Evolutionary conservation across 164 flowering plant species (phyloP).

Genomic region (Vitis cinerea): DNA sequence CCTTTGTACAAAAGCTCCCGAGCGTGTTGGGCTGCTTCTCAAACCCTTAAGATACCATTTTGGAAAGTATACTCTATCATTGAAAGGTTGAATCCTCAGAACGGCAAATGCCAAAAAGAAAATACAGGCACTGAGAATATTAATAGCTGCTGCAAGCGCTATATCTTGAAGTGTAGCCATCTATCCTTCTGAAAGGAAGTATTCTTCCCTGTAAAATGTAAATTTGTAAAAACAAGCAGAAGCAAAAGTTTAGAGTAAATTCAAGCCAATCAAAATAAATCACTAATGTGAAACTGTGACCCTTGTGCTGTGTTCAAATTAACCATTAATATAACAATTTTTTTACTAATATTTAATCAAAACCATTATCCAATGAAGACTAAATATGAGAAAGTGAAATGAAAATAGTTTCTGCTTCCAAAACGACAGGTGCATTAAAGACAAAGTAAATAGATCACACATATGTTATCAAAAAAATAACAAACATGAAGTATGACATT

Average conservation of each 20-base stretch:
- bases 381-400: too few species aligned
- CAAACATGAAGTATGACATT: too few species aligned
- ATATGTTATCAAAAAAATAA: too few species aligned
- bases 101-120: slow-evolving; percentile 62
- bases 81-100: slow-evolving; percentile 67
- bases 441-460: too few species aligned
- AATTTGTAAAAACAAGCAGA: neutral
- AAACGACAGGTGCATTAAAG: too few species aligned
- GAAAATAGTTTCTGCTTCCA: too few species aligned
- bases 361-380: too few species aligned
- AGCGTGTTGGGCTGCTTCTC: slow-evolving; percentile 43
- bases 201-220: slow-evolving; percentile 4
- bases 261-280: too few species aligned
- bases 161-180: slow-evolving; percentile 67
- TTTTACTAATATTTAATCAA: too few species aligned
- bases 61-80: slow-evolving; percentile 69
- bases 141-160: slow-evolving; percentile 53
- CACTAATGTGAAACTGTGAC: too few species aligned
- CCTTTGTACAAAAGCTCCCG: slow-evolving; percentile 44
- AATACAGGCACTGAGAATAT: slow-evolving; percentile 48
- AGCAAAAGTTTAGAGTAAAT: neutral
- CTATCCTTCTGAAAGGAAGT: slow-evolving; percentile 2
- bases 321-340: too few species aligned
- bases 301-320: too few species aligned
- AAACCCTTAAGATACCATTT: slow-evolving; percentile 75